Conservation (phyloP, 176 grass and related monocot genomes). For the Lolium multiflorum region DNA sequence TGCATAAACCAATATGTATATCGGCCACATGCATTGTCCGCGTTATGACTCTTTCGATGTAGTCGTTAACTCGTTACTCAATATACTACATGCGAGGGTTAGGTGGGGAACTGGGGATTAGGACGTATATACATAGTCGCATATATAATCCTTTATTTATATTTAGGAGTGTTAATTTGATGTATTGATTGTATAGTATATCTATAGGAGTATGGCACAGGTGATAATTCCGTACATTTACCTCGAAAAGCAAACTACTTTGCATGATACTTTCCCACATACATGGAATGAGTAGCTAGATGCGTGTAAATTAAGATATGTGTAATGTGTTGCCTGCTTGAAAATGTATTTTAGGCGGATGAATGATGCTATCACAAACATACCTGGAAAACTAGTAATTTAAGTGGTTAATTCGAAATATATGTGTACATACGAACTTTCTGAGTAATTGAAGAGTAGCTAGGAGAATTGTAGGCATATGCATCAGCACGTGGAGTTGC, state of each 20-base stretch:
- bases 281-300: background rate
- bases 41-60: background rate
- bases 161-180: too few relatives aligned
- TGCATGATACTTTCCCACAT: slow-evolving; percentile 4
- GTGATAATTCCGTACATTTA: background rate
- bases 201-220: background rate
- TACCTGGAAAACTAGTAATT: background rate
- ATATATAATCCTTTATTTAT: background rate
- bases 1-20: background rate
- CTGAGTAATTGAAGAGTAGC: background rate
- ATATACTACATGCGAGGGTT: background rate
- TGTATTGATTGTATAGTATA: background rate
- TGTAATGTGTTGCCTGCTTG: background rate
- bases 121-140: background rate
- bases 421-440: slow-evolving; percentile 1
- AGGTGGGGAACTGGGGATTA: background rate
- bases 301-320: background rate
- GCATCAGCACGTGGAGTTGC: background rate
- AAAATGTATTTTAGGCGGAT: background rate
- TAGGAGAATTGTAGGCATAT: background rate
- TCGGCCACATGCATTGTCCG: background rate
- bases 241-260: slow-evolving; percentile 8
- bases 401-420: background rate
- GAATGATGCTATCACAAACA: background rate
- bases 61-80: background rate